These are phyloP conservation scores for Auricularia sp. DNA, from an alignment of 768 basidiomycete genomes.

Conservation along the genomic window DNA sequence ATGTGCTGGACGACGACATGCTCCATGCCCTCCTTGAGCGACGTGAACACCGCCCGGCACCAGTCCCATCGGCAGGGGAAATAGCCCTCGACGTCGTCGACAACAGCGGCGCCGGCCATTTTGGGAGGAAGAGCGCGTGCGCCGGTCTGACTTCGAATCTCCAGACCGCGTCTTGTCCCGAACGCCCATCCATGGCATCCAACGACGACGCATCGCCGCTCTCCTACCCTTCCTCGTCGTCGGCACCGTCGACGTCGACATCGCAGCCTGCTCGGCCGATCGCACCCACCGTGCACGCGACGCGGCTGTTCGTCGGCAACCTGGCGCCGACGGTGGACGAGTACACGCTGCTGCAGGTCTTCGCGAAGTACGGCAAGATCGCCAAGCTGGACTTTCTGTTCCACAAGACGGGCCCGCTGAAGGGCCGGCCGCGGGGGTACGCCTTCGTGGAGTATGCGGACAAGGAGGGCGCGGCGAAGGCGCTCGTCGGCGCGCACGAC, in stretches of 20 bases:
- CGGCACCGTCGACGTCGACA: background rate
- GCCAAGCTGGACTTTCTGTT: constrained; percentile 91
- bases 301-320: constrained; percentile 86
- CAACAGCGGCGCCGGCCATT: too few species aligned
- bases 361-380: constrained; percentile 86
- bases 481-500: constrained; percentile 61
- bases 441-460: constrained; percentile 83
- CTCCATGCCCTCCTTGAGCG: too few species aligned
- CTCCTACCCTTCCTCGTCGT: background rate
- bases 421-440: constrained; percentile 91
- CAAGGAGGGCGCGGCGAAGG: constrained; percentile 72
- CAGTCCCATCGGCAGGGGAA: too few species aligned
- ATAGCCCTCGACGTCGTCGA: too few species aligned
- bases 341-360: constrained; percentile 84
- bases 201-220: background rate
- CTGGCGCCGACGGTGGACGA: constrained; percentile 80
- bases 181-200: too few species aligned
- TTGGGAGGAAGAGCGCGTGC: too few species aligned
- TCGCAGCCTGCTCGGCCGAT: background rate
- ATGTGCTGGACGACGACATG: too few species aligned
- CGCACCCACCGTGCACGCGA: constrained; percentile 26
- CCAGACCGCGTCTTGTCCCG: too few species aligned
- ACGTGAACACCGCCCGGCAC: too few species aligned
- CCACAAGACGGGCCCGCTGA: constrained; percentile 81
- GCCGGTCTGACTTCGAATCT: too few species aligned